These are phyloP conservation scores for Dendrobium chrysotoxum DNA, from an alignment of 106 monocot species.

Conservation along the genomic window DNA sequence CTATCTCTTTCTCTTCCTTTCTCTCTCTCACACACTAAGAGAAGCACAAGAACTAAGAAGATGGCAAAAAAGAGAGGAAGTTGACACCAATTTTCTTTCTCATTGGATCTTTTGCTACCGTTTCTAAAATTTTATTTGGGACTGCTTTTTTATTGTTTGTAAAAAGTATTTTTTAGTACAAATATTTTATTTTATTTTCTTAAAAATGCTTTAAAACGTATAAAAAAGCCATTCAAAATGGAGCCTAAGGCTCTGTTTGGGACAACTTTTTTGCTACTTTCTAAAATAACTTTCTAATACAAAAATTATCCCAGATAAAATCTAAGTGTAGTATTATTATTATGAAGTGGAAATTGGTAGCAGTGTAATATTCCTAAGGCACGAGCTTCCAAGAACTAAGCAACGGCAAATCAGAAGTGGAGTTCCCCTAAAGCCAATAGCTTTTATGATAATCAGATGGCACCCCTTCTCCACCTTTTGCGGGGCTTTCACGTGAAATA, in stretches of 20 bases:
- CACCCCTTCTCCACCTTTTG: constrained; percentile 7
- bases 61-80: background rate
- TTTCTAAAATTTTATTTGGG: too few relatives aligned
- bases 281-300: too few relatives aligned
- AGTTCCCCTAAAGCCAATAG: background rate
- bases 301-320: too few relatives aligned
- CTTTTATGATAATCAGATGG: background rate
- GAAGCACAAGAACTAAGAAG: background rate
- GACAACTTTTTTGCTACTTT: too few relatives aligned
- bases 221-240: too few relatives aligned
- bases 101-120: too few relatives aligned
- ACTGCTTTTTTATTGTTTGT: too few relatives aligned
- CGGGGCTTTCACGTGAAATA: constrained; percentile 3
- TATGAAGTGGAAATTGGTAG: background rate
- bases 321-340: background rate
- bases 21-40: background rate
- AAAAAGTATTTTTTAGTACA: too few relatives aligned
- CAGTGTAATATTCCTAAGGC: background rate
- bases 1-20: background rate
- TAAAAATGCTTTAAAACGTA: too few relatives aligned
- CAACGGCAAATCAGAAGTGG: background rate
- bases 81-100: background rate
- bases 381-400: background rate
- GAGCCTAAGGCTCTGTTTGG: too few relatives aligned
- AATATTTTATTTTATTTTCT: too few relatives aligned